These are phyloP conservation scores for Sporobolomyces roseus DNA, from an alignment of 768 basidiomycete species.

Conservation along the genomic window DNA sequence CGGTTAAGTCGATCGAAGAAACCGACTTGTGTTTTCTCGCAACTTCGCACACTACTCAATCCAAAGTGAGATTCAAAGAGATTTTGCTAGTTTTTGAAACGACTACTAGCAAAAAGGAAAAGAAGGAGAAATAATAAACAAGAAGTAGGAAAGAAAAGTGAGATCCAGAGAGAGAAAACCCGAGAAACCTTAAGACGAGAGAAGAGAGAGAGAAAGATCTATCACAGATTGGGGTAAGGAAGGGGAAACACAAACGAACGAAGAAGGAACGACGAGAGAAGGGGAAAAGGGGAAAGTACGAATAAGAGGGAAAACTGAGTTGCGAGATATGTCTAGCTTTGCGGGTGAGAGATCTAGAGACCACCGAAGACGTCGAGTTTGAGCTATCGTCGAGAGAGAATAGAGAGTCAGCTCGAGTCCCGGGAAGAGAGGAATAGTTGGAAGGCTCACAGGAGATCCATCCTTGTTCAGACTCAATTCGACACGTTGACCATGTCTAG, in stretches of 20 bases:
- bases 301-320: too few relatives aligned
- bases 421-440: not conserved
- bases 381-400: not conserved
- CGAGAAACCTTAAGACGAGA: not conserved
- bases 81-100: too few relatives aligned
- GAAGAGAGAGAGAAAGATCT: not conserved
- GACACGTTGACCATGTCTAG: conserved; percentile 73
- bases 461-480: conserved; percentile 53
- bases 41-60: not conserved
- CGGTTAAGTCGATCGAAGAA: not conserved
- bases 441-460: conserved; percentile 31
- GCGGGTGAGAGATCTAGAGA: not conserved
- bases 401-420: not conserved
- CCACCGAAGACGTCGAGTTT: conserved; percentile 42
- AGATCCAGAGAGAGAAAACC: conserved; percentile 56
- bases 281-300: not conserved
- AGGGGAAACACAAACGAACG: too few relatives aligned
- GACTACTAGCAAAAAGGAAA: not conserved
- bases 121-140: conserved; percentile 53
- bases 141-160: conserved; percentile 68
- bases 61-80: not conserved
- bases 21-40: not conserved
- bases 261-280: not conserved
- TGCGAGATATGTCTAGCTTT: not conserved
- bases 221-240: not conserved